Base-by-base conservation (phyloP, 1,284 basidiomycete species). In the Ceratobasidium sp. region DNA sequence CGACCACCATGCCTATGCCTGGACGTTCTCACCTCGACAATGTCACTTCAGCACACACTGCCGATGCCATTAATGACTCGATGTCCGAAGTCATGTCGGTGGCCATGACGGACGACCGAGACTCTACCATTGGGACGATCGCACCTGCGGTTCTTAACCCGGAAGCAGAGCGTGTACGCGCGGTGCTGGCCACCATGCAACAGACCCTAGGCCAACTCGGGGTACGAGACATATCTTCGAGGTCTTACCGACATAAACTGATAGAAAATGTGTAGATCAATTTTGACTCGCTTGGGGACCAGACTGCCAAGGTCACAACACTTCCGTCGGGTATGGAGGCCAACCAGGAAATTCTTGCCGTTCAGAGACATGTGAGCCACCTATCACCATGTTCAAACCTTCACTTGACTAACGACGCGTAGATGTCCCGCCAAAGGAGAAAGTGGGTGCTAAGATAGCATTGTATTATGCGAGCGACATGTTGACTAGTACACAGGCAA, bases 401-500 rank as follows among this genome's bases (percentile, higher is more conserved):
- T n/a, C 18, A n/a, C 20, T n/a, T 8, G 55, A 60, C 38, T 73
- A 33, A 73, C n/a, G 7, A 27, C 2, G 14, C 52, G 20, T 20
- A 73, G 70, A 73, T 73, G 70, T 73, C 70, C 1, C 70, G 70
- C 33, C 70, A 73, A 73, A 73, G 70, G 57, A 59, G 70, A n/a
- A 73, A 62, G 70, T 73, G 16, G 5, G 70, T 62, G 57, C 16
- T 46, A 1, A 27, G 1, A 7, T 18, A 46, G n/a, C 1, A 14
- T 30, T 4, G 3, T 23, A 23, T 50, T 27, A 8, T 35, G 27
- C 33, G 44, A 46, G 0, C 23, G 20, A 27, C 16, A 48, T 14
- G 7, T 33, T 73, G 20, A 48, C 35, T 0, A 62, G 10, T 48
- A 14, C 16, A n/a, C 35, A 73, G 70, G 57, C 70, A 73, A 62